Percentiles rank a stretch among this genome's conserved stretches.
Conservation (phyloP, 768 basidiomycete genomes). For the Gloeopeniophorella convolvens region DNA sequence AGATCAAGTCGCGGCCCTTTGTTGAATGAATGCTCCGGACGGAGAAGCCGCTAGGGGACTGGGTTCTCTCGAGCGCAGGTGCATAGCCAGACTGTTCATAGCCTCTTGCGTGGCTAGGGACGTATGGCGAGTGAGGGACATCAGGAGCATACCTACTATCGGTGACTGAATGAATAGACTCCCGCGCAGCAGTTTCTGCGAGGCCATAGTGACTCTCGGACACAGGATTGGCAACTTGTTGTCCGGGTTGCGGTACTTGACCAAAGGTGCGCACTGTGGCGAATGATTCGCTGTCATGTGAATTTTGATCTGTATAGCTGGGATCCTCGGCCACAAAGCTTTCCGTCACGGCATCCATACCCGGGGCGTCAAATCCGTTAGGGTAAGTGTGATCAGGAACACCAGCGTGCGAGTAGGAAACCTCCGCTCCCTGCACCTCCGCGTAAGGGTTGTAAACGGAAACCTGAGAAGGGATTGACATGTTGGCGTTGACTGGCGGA, state of each 20-base stretch:
- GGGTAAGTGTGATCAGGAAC: background rate
- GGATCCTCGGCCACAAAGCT: background rate
- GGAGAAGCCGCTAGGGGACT: slow-evolving; percentile 11
- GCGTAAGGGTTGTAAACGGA: background rate
- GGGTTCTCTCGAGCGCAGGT: slow-evolving; percentile 5
- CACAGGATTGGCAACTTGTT: background rate
- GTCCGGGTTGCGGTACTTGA: background rate
- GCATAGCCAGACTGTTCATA: background rate
- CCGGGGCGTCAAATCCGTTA: background rate
- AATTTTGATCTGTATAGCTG: background rate
- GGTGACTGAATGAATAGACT: background rate
- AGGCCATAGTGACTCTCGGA: background rate
- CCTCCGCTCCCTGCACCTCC: background rate
- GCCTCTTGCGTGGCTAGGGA: background rate
- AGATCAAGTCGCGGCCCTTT: slow-evolving; percentile 2
- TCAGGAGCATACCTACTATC: background rate
- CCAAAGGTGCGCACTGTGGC: background rate
- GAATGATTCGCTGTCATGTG: background rate
- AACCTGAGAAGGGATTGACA: background rate
- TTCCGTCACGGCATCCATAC: background rate
- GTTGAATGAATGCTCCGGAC: slow-evolving; percentile 13
- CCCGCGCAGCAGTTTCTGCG: background rate
- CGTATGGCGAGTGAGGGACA: background rate
- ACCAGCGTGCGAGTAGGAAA: background rate
- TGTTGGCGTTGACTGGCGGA: background rate